phyloP scores from a whole-genome alignment of 1,284 basidiomycete genomes.

The Malassezia globosa region DNA sequence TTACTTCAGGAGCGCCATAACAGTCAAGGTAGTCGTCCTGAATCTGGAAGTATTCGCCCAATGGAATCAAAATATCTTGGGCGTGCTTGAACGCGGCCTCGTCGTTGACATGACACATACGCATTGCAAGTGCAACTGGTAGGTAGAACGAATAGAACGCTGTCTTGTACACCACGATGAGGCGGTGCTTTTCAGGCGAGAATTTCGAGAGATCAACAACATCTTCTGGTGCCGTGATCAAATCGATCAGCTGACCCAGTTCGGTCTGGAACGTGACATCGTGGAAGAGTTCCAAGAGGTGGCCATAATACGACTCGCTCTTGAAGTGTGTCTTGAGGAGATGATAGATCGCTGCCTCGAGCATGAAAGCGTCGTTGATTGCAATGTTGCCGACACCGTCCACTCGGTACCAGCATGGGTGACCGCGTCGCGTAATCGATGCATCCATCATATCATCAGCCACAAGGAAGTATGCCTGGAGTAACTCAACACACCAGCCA shows the following conservation, averaged over 20 bases:
- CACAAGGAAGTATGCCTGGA: constrained; percentile 96
- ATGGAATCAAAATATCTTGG: constrained; percentile 71
- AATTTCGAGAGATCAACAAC: constrained; percentile 76
- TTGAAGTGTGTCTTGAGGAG: constrained; percentile 82
- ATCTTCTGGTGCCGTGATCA: constrained; percentile 88
- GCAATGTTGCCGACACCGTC: constrained; percentile 66
- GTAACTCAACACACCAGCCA: constrained; percentile 94
- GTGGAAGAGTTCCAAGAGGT: constrained; percentile 80
- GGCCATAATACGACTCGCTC: constrained; percentile 67
- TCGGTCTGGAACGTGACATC: constrained; percentile 89
- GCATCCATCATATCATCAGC: constrained; percentile 97
- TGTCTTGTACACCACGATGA: constrained; percentile 96
- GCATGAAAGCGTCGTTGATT: constrained; percentile 94
- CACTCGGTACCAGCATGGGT: constrained; percentile 79
- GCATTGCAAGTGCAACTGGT: constrained; percentile 87
- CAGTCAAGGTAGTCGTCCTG: constrained; percentile 97
- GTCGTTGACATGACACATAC: constrained; percentile 60
- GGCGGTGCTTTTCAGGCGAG: constrained; percentile 70
- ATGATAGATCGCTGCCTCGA: constrained; percentile 85
- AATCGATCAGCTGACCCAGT: constrained; percentile 86
- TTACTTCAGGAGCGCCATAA: constrained; percentile 74
- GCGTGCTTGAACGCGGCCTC: constrained; percentile 66
- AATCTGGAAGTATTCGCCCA: constrained; percentile 97
- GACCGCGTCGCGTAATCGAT: constrained; percentile 87
- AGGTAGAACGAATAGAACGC: constrained; percentile 98